Evolutionary conservation across 2,329 filamentous ascomycete species (phyloP).

Genomic region (Penicillium sp.): DNA sequence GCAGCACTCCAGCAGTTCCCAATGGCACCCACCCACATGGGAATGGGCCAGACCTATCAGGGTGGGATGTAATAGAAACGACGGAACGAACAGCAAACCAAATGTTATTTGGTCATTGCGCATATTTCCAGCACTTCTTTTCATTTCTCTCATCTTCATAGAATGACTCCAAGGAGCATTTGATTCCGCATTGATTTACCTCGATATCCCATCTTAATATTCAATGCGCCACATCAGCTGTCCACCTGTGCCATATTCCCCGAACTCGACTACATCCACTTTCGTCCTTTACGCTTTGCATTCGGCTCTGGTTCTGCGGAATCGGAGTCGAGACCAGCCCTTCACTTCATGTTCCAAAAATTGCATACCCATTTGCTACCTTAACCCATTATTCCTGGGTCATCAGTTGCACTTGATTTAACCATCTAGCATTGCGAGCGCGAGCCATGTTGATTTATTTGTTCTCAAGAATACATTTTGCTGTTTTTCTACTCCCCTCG

Average conservation of each 20-base stretch:
- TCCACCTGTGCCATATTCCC: slow-evolving; percentile 19
- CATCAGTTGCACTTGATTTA: slow-evolving; percentile 36
- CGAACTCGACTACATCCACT: slow-evolving; percentile 8
- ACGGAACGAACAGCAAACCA: slow-evolving; percentile 12
- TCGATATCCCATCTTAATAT: slow-evolving; percentile 16
- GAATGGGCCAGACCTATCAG: slow-evolving; percentile 34
- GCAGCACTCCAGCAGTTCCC: slow-evolving; percentile 30
- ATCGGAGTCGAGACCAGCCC: slow-evolving; percentile 22
- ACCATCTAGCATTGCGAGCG: slow-evolving; percentile 48
- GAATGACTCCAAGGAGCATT: slow-evolving; percentile 15
- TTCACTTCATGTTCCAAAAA: slow-evolving; percentile 29
- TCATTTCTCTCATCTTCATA: slow-evolving; percentile 15
- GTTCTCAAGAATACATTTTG: slow-evolving; percentile 18
- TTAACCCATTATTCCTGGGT: slow-evolving; percentile 28
- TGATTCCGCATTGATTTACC: slow-evolving; percentile 14
- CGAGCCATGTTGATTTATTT: slow-evolving; percentile 38
- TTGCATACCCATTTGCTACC: slow-evolving; percentile 38
- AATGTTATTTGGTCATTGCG: slow-evolving; percentile 21
- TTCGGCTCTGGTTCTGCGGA: slow-evolving; percentile 17
- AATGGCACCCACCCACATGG: slow-evolving; percentile 32
- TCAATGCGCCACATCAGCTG: slow-evolving; percentile 8
- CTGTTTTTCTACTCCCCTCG: slow-evolving; percentile 6
- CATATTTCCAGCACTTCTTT: slow-evolving; percentile 19
- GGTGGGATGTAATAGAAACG: slow-evolving; percentile 18
- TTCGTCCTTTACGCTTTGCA: slow-evolving; percentile 22